Conservation (phyloP, 257 asterid species). For the Nicotiana tabacum region DNA sequence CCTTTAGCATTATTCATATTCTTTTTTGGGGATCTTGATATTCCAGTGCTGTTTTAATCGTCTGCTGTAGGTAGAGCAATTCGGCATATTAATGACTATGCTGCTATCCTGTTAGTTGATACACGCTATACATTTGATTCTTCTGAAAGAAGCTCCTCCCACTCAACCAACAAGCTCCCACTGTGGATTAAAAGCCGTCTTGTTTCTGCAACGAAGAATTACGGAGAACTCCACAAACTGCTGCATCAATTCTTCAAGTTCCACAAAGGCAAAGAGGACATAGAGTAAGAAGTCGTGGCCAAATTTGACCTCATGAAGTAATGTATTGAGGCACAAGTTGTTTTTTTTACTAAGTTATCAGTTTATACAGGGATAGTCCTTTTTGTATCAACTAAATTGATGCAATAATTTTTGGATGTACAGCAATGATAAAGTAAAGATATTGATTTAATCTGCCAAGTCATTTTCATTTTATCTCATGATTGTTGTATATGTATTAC, state of each 20-base stretch:
- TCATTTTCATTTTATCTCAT: not conserved
- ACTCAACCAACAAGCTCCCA: conserved; percentile 71
- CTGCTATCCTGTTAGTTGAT: conserved; percentile 86
- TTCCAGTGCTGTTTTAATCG: not conserved
- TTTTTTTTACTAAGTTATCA: too few relatives aligned
- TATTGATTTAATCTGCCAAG: not conserved
- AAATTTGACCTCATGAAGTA: not conserved
- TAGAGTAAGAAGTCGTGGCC: conserved; percentile 1
- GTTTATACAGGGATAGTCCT: not conserved
- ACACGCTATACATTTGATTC: conserved; percentile 72
- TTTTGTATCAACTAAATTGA: not conserved
- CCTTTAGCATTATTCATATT: not conserved
- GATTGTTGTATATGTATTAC: not conserved
- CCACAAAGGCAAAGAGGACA: conserved; percentile 46
- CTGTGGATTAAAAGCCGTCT: conserved; percentile 74
- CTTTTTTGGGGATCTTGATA: not conserved
- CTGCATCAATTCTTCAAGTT: conserved; percentile 81
- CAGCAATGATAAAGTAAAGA: not conserved
- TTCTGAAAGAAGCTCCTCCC: conserved; percentile 41
- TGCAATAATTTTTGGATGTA: not conserved
- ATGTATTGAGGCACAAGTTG: not conserved
- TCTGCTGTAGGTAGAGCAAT: conserved; percentile 78
- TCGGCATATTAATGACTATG: conserved; percentile 80
- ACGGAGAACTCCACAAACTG: conserved; percentile 73
- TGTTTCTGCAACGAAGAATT: conserved; percentile 43